Base-by-base conservation (phyloP, 106 monocot genomes). In the Allium cepa region DNA sequence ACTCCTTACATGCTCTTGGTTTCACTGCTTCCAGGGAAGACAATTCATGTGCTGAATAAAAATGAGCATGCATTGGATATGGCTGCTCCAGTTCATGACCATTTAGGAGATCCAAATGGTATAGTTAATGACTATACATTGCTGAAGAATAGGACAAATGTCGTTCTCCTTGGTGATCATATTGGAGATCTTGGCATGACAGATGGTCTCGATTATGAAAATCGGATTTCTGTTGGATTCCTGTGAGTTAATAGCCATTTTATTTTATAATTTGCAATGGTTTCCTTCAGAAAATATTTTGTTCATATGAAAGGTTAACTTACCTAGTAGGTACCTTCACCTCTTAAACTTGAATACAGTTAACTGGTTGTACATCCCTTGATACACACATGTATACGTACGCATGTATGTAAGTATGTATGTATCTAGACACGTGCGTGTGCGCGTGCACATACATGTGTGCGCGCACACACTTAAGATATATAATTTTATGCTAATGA, bases 1-100 rank as follows among this genome's bases (percentile, higher is more conserved):
- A 22, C 22, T 52, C 3, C 0, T 63, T 64, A 36, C 36, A 36
- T 36, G 36, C 36, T 36, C 47, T 64, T 49, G 47, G 22, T 51
- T 67, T 47, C 73, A 46, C 15, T 64, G 45, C 13, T 76, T 14
- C 16, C 79, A 85, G 93, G 93, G 16, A 93, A 88, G 72, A 86
- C 85, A 14, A 93, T 93, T 71, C 88, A 93, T 75, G 93, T 93
- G 64, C 68, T 93, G 69, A 93, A 88, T 77, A 93, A 93, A 75
- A 88, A 93, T 75, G 88, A 93, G 72, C 85, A 93, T 75, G 85
- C 93, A 14, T 57, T 93, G 72, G 88, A 88, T 71, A 88, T 85
- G 93, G 83, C 93, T 61, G 77, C 82, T 66, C 85, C 88, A 60
- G 62, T 88, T 68, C 85, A 93, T 73, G 83, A 79, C 11, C 72